Base-by-base conservation (phyloP, 108 stramenopile genomes). In the Nitzschia putrida region DNA sequence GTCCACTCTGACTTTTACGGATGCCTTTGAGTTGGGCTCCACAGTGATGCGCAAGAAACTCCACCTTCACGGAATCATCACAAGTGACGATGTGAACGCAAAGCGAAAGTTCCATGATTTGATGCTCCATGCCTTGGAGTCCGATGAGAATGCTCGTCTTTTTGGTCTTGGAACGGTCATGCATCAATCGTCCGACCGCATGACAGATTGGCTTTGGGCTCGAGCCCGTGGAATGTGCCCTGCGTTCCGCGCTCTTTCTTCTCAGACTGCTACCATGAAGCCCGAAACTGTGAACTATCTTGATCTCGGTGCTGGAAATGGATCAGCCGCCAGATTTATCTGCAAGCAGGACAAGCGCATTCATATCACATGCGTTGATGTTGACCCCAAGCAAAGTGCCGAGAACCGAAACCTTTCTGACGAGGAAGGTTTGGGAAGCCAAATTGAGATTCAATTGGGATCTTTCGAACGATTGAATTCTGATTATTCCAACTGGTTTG, bases 311-410 rank as follows among this genome's bases (percentile, higher is more conserved):
- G 43, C 61, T 34, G 76, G 76, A 13, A 71, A 54, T 42, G 76
- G 76, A 49, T 54, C 76, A 7, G 76, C 76, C 4, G 76, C 76
- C 11, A 64, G 68, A 16, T 66, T 47, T 24, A 69, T 71, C 5
- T 65, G 61, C 51, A 69, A 66, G 41, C 64, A 77, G 42, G 40
- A 73, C 72, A 68, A 59, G 21, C 39, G 34, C 13, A 83, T 83
- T 43, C 64, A 80, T 29, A 59, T 68, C 22, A 80, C 79, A 7
- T 83, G 82, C 53, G 50, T 83, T 10, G 75, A 83, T 38, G 53
- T 83, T 7, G 72, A 74, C 47, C 69, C 70, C 11, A 66, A 80
- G 45, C 82, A 83, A 53, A 83, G 75, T 58, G 76, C 42, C 10
- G 64, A 73, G 25, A 71, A 70, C 43, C 34, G 64, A 59, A 77